Evolutionary conservation across 768 basidiomycete species (phyloP).

Genomic region (Holtermannia corniformis): DNA sequence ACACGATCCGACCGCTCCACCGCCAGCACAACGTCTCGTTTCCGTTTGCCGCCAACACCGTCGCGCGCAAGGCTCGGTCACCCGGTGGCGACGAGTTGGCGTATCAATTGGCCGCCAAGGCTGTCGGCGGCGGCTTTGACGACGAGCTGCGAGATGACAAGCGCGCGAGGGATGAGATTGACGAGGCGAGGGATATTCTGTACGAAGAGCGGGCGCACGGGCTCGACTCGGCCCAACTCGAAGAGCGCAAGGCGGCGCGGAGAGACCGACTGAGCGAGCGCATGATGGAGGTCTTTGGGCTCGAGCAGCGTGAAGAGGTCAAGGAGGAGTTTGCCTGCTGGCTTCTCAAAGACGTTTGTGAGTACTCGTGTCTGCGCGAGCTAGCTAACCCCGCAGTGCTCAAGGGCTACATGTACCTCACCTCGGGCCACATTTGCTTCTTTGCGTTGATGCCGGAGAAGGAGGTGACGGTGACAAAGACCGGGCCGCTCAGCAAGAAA

Average conservation of each 20-base stretch:
- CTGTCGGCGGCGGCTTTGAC: constrained; percentile 1
- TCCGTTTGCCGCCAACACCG: constrained; percentile 33
- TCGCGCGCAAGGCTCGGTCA: constrained; percentile 27
- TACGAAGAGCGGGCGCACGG: constrained; percentile 19
- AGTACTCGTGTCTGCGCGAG: constrained; percentile 41
- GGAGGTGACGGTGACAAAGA: constrained; percentile 89
- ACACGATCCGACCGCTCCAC: constrained; percentile 29
- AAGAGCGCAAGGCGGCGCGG: constrained; percentile 21
- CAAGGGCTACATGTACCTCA: constrained; percentile 96
- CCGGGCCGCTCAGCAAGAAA: constrained; percentile 79
- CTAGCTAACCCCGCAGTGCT: constrained; percentile 51
- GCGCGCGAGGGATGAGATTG: constrained; percentile 14
- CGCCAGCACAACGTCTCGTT: constrained; percentile 14
- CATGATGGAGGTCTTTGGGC: constrained; percentile 74
- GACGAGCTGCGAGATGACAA: constrained; percentile 14
- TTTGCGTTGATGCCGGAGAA: constrained; percentile 86
- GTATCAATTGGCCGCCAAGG: constrained; percentile 21
- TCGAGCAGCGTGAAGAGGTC: constrained; percentile 74
- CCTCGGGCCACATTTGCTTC: constrained; percentile 87
- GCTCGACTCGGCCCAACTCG: constrained; percentile 4
- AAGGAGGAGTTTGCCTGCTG: constrained; percentile 85
- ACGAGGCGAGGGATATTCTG: constrained; percentile 17
- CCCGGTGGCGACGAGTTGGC: constrained; percentile 18
- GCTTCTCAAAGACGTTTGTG: constrained; percentile 78
- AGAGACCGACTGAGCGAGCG: constrained; percentile 65